phyloP scores from a whole-genome alignment of 805 yeast species.

The Cyberlindnera americana region DNA sequence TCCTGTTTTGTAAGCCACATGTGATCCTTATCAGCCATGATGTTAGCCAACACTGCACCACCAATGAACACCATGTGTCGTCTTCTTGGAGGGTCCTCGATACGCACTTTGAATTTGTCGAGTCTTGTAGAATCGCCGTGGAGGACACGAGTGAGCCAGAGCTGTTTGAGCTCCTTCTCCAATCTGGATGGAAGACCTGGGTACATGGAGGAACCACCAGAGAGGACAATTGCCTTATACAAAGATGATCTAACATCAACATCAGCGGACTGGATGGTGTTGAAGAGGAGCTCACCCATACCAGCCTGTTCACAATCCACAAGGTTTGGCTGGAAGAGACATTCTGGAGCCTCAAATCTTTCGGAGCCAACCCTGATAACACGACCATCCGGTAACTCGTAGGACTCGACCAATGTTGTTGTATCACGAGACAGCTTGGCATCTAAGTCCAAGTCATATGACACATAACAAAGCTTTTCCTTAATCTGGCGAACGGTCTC shows the following conservation, averaged over 20 bases:
- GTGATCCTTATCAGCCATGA: slow-evolving; percentile 97
- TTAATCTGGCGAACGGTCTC: slow-evolving; percentile 98
- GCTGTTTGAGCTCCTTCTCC: slow-evolving; percentile 93
- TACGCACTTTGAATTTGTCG: slow-evolving; percentile 89
- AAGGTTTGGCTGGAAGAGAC: slow-evolving; percentile 91
- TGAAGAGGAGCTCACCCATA: slow-evolving; percentile 87
- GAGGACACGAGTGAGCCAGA: slow-evolving; percentile 88
- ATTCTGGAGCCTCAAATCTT: slow-evolving; percentile 95
- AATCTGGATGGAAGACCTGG: slow-evolving; percentile 96
- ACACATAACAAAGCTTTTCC: slow-evolving; percentile 92
- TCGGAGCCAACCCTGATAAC: slow-evolving; percentile 91
- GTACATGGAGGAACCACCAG: slow-evolving; percentile 98
- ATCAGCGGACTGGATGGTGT: slow-evolving; percentile 92
- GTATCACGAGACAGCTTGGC: slow-evolving; percentile 86
- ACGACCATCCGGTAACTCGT: slow-evolving; percentile 96
- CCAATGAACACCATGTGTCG: slow-evolving; percentile 98
- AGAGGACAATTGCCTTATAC: slow-evolving; percentile 86
- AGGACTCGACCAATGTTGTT: slow-evolving; percentile 87
- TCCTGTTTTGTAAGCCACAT: slow-evolving; percentile 97
- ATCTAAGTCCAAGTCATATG: slow-evolving; percentile 90
- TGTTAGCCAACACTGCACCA: slow-evolving; percentile 96
- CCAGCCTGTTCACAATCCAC: slow-evolving; percentile 98
- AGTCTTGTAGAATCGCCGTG: slow-evolving; percentile 83
- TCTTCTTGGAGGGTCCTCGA: slow-evolving; percentile 98
- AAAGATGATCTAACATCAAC: slow-evolving; percentile 87